These are phyloP conservation scores for Rubus parviflorus DNA, from an alignment of 306 rosid genomes.

Conservation along the genomic window DNA sequence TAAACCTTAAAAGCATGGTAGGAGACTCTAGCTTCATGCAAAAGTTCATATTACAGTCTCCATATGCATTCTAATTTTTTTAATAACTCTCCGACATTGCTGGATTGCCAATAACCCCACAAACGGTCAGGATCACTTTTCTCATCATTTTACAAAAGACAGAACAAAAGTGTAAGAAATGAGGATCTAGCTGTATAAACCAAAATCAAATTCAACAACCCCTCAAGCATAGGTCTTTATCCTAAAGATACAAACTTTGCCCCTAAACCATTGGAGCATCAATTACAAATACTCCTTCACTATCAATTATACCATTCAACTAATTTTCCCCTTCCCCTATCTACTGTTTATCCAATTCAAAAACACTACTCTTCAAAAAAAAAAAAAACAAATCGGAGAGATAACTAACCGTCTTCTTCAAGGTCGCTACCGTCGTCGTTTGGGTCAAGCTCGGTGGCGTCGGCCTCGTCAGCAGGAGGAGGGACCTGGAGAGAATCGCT, in stretches of 20 bases:
- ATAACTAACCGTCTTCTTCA: slow-evolving; percentile 81
- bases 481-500: slow-evolving; percentile 51
- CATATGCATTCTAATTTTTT: not conserved
- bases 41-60: not conserved
- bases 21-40: not conserved
- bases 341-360: too few relatives aligned
- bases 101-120: not conserved
- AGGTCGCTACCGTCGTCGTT: slow-evolving; percentile 68
- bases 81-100: not conserved
- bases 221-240: not conserved
- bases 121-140: not conserved
- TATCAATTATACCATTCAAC: not conserved
- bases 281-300: not conserved
- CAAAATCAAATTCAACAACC: not conserved
- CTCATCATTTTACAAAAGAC: not conserved
- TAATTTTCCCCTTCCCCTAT: too few relatives aligned
- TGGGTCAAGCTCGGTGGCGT: slow-evolving; percentile 22
- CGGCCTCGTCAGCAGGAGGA: slow-evolving; percentile 23
- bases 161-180: not conserved
- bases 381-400: too few relatives aligned
- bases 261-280: not conserved
- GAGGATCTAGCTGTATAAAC: not conserved
- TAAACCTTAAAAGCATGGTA: too few relatives aligned
- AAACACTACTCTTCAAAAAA: not conserved
- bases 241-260: not conserved